A percentile compares a stretch with the other conserved stretches of the same genome.
These are phyloP conservation scores for Meredithiella fracta DNA, from an alignment of 2,329 filamentous ascomycete species.

Conservation along the genomic window DNA sequence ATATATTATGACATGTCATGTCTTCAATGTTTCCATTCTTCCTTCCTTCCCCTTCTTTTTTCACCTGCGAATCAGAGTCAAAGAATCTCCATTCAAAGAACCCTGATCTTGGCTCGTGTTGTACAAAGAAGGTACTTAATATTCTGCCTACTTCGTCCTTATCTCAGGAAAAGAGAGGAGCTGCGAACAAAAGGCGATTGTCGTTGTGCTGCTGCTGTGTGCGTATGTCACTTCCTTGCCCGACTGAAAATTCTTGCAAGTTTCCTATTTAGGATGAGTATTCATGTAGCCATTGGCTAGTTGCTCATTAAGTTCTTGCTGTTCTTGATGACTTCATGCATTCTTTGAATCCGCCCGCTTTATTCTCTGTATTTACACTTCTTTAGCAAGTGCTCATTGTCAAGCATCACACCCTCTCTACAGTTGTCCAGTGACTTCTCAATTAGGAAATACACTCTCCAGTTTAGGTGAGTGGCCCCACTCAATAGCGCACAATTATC, in stretches of 20 bases:
- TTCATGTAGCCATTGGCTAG: background rate
- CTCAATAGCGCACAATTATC: too few relatives aligned
- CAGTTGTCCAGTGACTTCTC: background rate
- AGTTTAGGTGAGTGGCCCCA: too few relatives aligned
- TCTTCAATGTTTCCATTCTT: background rate
- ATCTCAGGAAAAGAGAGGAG: background rate
- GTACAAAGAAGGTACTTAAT: background rate
- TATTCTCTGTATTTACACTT: too few relatives aligned
- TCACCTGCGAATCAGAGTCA: too few relatives aligned
- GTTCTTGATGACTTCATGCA: background rate
- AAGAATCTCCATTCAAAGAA: too few relatives aligned
- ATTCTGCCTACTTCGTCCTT: background rate
- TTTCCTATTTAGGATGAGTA: conserved; percentile 1
- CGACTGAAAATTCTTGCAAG: background rate
- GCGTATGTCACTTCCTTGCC: background rate
- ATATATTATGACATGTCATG: background rate
- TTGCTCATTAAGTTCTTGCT: background rate
- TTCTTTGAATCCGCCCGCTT: too few relatives aligned
- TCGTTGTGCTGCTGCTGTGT: background rate
- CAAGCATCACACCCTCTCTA: too few relatives aligned
- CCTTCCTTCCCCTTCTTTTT: background rate
- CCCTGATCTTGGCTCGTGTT: background rate
- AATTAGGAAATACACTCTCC: too few relatives aligned
- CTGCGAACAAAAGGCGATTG: background rate
- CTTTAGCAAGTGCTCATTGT: too few relatives aligned